Evolutionary conservation across 1,139 yeast species (phyloP).

Genomic region (Yamadazyma aaseri): DNA sequence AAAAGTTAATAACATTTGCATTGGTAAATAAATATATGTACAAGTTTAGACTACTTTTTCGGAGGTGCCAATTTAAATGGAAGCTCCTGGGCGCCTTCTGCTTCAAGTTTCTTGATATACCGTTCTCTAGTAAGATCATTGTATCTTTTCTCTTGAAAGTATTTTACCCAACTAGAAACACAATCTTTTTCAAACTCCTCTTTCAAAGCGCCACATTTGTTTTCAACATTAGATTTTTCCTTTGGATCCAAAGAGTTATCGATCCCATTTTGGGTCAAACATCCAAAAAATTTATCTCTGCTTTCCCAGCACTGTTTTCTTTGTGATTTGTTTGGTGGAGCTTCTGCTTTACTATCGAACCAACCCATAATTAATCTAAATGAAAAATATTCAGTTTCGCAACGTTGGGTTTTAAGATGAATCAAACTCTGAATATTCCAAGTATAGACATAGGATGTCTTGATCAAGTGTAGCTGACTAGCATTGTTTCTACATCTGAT

Average conservation of each 20-base stretch:
- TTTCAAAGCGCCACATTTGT: slow-evolving; percentile 36
- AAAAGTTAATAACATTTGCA: background rate
- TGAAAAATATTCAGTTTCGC: no score
- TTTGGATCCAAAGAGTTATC: slow-evolving; percentile 46
- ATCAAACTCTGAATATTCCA: no score
- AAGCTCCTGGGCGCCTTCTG: slow-evolving; percentile 49
- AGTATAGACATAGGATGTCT: no score
- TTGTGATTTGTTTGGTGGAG: slow-evolving; percentile 42
- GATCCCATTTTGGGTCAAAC: slow-evolving; percentile 38
- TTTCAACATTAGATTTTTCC: slow-evolving; percentile 29
- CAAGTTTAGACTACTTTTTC: slow-evolving; percentile 9
- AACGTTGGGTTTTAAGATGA: no score
- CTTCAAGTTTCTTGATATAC: slow-evolving; percentile 42
- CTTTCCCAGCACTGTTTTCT: slow-evolving; percentile 46
- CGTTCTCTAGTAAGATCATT: slow-evolving; percentile 42
- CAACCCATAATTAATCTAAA: no score
- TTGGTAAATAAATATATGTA: no score
- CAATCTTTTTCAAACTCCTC: slow-evolving; percentile 39
- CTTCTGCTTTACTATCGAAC: slow-evolving; percentile 27
- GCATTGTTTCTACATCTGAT: no score
- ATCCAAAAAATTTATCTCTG: slow-evolving; percentile 42
- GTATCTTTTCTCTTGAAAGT: slow-evolving; percentile 48
- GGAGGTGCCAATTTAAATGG: slow-evolving; percentile 43
- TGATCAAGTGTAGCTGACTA: no score
- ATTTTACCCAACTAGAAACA: slow-evolving; percentile 47